phyloP scores from a whole-genome alignment of 1,284 basidiomycete species.

The Sanghuangporus sanghuang region DNA sequence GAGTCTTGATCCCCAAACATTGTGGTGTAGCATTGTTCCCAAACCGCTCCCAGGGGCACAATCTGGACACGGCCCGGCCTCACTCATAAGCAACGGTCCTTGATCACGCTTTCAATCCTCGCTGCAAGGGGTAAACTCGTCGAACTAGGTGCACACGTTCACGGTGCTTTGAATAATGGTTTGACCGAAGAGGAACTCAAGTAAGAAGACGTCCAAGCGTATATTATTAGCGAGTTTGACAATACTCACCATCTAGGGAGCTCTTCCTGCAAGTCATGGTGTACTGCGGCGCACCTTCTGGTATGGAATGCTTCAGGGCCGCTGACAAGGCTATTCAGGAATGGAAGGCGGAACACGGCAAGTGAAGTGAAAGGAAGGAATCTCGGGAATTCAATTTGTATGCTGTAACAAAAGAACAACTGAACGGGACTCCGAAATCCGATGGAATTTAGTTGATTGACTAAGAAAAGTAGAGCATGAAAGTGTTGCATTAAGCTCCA shows the following conservation, averaged over 20 bases:
- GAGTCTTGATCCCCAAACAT: background rate
- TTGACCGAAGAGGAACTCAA: conserved; percentile 17
- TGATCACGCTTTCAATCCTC: conserved; percentile 12
- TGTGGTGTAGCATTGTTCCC: background rate
- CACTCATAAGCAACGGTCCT: conserved; percentile 13
- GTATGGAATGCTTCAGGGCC: conserved; percentile 14
- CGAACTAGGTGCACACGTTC: conserved; percentile 13
- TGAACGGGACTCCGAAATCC: background rate
- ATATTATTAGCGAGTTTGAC: background rate
- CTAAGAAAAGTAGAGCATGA: too few species aligned
- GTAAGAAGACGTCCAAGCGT: background rate
- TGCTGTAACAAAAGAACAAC: background rate
- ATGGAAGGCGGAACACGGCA: conserved; percentile 14
- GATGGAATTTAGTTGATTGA: background rate
- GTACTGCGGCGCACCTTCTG: conserved; percentile 14
- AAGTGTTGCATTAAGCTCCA: too few species aligned
- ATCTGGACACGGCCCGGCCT: conserved; percentile 17
- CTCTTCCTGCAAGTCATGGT: conserved; percentile 14
- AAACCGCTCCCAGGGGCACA: conserved; percentile 6
- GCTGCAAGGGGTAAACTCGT: conserved; percentile 12
- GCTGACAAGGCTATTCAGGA: conserved; percentile 16
- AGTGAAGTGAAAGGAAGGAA: background rate
- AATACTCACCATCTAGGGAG: conserved; percentile 1
- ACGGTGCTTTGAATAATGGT: conserved; percentile 16
- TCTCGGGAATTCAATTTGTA: background rate